Conservation (phyloP, 257 asterid genomes). For the Ligustrum vulgare region DNA sequence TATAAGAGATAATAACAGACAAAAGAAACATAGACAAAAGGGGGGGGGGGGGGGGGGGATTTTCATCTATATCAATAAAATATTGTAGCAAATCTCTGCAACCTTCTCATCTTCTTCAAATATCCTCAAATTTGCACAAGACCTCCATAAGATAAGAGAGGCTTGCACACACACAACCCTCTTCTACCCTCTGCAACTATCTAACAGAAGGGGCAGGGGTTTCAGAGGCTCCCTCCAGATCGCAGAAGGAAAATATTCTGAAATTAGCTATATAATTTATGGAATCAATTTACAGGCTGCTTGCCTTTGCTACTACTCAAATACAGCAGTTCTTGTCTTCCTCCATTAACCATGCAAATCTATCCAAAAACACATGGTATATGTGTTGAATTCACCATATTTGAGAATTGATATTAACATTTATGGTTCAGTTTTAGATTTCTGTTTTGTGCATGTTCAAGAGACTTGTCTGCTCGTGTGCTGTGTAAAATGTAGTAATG, state of each 20-base stretch:
- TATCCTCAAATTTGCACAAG: too few species aligned
- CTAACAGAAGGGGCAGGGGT: neutral
- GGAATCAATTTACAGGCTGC: neutral
- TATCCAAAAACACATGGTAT: neutral
- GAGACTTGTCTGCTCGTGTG: neutral
- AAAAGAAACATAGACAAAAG: neutral
- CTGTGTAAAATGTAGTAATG: neutral
- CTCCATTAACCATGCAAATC: neutral
- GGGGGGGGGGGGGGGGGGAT: too few species aligned
- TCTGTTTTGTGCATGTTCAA: neutral
- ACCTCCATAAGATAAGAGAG: neutral
- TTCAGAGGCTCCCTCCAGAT: neutral
- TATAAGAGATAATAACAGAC: neutral
- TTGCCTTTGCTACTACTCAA: neutral
- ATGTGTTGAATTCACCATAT: neutral
- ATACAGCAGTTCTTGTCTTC: neutral
- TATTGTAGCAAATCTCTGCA: too few species aligned
- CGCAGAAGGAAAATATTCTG: neutral
- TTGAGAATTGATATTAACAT: neutral
- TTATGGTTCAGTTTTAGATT: neutral
- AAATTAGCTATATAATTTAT: neutral
- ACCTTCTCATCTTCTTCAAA: neutral
- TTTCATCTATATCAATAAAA: neutral
- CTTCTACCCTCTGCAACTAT: neutral
- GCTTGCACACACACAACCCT: neutral